phyloP scores from a whole-genome alignment of 2,329 filamentous ascomycete genomes.

The Lachnellula suecica region DNA sequence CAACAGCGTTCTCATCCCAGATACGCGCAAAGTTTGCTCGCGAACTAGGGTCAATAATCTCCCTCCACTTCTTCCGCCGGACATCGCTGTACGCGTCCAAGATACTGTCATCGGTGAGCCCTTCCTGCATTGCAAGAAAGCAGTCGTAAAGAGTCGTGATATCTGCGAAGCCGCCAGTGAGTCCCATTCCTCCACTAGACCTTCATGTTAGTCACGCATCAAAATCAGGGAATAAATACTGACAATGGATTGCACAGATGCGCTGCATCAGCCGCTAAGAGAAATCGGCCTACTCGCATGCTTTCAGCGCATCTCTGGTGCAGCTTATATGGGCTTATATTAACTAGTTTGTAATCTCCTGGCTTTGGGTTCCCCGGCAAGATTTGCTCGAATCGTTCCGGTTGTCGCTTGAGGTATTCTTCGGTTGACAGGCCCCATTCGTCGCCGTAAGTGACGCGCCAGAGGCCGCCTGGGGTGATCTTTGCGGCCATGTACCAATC shows the following conservation, averaged over 20 bases:
- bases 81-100: no score
- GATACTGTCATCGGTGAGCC: no score
- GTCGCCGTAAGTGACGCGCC: conserved; percentile 64
- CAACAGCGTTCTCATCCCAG: no score
- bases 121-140: no score
- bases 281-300: conserved; percentile 43
- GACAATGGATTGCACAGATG: conserved; percentile 50
- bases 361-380: conserved; percentile 59
- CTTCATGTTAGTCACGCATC: no score
- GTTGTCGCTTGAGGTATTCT: conserved; percentile 51
- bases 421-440: conserved; percentile 49
- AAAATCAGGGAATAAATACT: no score
- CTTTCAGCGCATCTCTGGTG: conserved; percentile 47
- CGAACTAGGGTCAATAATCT: no score
- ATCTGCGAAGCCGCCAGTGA: no score
- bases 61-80: no score
- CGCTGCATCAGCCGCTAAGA: conserved; percentile 48
- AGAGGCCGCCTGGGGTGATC: conserved; percentile 57
- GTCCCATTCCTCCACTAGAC: no score
- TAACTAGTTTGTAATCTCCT: conserved; percentile 53
- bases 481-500: conserved; percentile 63
- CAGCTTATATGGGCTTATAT: conserved; percentile 48
- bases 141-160: no score
- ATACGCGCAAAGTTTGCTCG: no score
- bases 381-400: conserved; percentile 53